Evolutionary conservation across 1,284 basidiomycete genomes (phyloP).

Genomic region (Leccinum griseonigrum): DNA sequence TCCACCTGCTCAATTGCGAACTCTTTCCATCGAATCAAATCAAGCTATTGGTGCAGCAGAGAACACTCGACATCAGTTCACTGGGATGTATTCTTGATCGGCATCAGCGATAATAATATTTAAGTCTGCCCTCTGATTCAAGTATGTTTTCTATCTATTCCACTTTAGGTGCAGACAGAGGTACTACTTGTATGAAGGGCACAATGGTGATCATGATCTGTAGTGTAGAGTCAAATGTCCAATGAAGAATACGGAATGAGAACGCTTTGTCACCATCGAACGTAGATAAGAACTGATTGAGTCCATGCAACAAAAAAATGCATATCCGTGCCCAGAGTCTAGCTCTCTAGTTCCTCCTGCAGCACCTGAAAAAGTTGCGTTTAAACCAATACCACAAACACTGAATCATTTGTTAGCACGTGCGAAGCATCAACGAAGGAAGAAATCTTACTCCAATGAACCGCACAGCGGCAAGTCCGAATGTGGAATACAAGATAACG

Average conservation of each 20-base stretch:
- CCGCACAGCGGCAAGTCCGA: conserved; percentile 76
- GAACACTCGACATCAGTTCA: conserved; percentile 35
- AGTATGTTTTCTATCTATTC: conserved; percentile 29
- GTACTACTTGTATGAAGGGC: conserved; percentile 17
- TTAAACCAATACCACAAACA: conserved; percentile 82
- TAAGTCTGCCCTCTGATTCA: conserved; percentile 11
- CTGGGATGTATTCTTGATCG: conserved; percentile 53
- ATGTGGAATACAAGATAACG: conserved; percentile 88
- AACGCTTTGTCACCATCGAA: conserved; percentile 28
- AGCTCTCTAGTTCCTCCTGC: conserved; percentile 59
- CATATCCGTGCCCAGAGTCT: conserved; percentile 10
- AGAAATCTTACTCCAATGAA: conserved; percentile 73
- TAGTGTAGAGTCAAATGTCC: conserved; percentile 29
- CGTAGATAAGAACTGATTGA: conserved; percentile 32
- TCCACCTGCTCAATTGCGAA: conserved; percentile 21
- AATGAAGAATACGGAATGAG: conserved; percentile 10
- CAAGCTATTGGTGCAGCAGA: conserved; percentile 6
- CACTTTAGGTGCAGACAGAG: conserved; percentile 19
- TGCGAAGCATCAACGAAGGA: not conserved
- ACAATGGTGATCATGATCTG: conserved; percentile 16
- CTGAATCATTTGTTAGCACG: conserved; percentile 38
- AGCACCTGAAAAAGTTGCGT: conserved; percentile 79
- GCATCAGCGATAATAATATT: conserved; percentile 9
- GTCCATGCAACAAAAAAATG: conserved; percentile 28
- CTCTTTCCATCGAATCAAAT: conserved; percentile 15